phyloP scores from a whole-genome alignment of 352 stramenopile species.

The Phytophthora chlamydospora region DNA sequence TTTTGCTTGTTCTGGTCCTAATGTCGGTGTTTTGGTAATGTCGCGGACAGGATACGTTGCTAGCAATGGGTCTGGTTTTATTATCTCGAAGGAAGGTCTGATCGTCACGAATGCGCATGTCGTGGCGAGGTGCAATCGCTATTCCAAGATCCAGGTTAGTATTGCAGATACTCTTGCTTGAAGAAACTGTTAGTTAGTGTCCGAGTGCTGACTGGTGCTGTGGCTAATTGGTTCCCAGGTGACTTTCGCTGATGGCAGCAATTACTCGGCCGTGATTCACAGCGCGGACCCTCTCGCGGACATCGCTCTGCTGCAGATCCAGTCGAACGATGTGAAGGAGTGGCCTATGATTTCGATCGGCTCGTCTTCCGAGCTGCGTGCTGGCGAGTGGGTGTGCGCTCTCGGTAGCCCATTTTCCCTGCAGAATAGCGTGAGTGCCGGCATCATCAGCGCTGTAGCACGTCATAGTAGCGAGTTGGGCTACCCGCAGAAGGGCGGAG shows the following conservation, averaged over 20 bases:
- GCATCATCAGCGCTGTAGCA: constrained; percentile 92
- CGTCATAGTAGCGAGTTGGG: constrained; percentile 90
- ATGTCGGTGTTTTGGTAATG: neutral
- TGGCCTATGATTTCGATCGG: constrained; percentile 82
- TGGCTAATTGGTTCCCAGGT: constrained; percentile 42
- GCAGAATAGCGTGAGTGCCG: constrained; percentile 91
- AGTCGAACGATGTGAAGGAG: constrained; percentile 53
- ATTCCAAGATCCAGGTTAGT: constrained; percentile 79
- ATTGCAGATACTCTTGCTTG: neutral
- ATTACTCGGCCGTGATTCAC: constrained; percentile 78
- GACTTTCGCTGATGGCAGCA: constrained; percentile 86
- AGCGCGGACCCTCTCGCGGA: constrained; percentile 90
- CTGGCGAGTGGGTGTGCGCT: constrained; percentile 93
- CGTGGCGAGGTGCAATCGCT: constrained; percentile 79
- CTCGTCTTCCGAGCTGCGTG: constrained; percentile 74
- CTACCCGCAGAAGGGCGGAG: constrained; percentile 73
- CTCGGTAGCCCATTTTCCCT: constrained; percentile 92
- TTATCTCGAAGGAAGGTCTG: constrained; percentile 86
- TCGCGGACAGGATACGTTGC: constrained; percentile 54
- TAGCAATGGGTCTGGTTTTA: constrained; percentile 93
- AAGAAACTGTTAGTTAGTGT: neutral
- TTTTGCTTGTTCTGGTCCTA: neutral
- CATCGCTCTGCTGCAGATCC: constrained; percentile 91
- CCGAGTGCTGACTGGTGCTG: neutral
- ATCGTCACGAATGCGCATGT: constrained; percentile 95